Evolutionary conservation across 257 asterid species (phyloP).

Genomic region (Ehretia macrophylla): DNA sequence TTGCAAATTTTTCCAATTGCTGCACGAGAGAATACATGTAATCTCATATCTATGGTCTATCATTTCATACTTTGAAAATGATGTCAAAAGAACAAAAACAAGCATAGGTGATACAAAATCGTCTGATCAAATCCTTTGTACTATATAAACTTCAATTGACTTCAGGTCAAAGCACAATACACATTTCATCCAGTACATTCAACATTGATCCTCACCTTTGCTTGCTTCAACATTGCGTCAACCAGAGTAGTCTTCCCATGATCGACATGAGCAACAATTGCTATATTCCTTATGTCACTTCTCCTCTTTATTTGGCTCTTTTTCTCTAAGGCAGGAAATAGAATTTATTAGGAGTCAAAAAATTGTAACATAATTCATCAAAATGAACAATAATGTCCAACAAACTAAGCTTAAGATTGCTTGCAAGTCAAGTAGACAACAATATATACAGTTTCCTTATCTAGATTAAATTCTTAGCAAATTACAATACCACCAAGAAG

Average conservation of each 20-base stretch:
- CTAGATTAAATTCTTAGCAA: too few species aligned
- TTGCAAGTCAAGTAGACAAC: too few species aligned
- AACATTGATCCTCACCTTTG: conserved; percentile 54
- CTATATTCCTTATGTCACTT: conserved; percentile 78
- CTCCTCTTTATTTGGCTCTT: conserved; percentile 68
- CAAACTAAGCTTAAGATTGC: background rate
- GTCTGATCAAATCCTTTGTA: too few species aligned
- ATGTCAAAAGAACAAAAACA: too few species aligned
- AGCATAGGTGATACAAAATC: too few species aligned
- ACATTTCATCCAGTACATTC: background rate
- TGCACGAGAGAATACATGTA: too few species aligned
- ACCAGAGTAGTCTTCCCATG: conserved; percentile 98
- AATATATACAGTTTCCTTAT: too few species aligned
- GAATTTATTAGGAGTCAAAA: conserved; percentile 12
- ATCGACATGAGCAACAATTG: conserved; percentile 99
- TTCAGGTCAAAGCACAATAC: background rate
- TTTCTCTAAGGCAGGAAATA: conserved; percentile 39
- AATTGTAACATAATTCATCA: background rate
- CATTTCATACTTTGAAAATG: too few species aligned
- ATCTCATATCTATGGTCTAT: too few species aligned
- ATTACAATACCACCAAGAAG: too few species aligned
- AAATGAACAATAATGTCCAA: conserved; percentile 1
- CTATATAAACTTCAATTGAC: background rate
- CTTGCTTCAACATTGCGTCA: conserved; percentile 89
- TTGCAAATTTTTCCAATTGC: too few species aligned